Evolutionary conservation across 148 eudicot species (phyloP).

Genomic region (Diospyros lotus): DNA sequence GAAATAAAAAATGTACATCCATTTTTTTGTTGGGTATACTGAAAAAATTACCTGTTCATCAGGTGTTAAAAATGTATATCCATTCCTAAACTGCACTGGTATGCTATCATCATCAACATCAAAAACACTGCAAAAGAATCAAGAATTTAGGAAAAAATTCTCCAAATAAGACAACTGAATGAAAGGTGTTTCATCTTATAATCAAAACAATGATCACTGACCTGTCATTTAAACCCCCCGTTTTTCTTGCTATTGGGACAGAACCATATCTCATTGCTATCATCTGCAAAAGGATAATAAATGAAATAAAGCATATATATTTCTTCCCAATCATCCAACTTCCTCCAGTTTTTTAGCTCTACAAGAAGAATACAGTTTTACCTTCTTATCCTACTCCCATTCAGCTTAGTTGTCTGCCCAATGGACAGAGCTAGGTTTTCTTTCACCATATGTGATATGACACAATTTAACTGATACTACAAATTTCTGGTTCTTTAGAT

Average conservation of each 20-base stretch:
- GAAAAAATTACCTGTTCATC: conserved; percentile 72
- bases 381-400: no score
- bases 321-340: neutral
- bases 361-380: no score
- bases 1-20: no score
- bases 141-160: neutral
- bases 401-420: no score
- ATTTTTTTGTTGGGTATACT: neutral
- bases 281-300: conserved; percentile 52
- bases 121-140: conserved; percentile 59
- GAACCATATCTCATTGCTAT: conserved; percentile 97
- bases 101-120: conserved; percentile 75
- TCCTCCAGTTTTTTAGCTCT: neutral
- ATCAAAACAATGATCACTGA: conserved; percentile 15
- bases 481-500: no score
- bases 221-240: conserved; percentile 99
- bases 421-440: no score
- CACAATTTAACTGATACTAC: no score
- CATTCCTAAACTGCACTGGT: conserved; percentile 75
- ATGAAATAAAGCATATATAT: neutral
- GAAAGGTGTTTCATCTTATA: neutral
- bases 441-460: no score
- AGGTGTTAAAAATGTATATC: conserved; percentile 69
- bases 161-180: neutral
- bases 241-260: conserved; percentile 78